Conservation (phyloP, 495 filamentous ascomycete genomes). For the Viridothelium virens region DNA sequence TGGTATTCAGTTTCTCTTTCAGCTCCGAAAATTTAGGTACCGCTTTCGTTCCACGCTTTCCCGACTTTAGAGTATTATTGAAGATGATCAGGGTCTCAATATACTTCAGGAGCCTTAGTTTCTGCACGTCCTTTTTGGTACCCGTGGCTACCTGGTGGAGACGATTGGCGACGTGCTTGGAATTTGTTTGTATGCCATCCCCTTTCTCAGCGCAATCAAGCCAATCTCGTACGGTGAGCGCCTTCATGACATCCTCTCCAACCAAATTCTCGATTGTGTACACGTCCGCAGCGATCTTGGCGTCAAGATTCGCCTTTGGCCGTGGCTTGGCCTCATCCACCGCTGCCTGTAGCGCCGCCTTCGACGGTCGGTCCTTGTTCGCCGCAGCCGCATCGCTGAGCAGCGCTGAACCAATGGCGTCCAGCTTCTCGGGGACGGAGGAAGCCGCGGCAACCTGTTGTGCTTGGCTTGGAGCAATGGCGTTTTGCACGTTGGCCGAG, state of each 20-base stretch:
- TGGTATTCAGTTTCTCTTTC: conserved; percentile 41
- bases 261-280: conserved; percentile 68
- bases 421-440: conserved; percentile 8
- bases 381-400: conserved; percentile 37
- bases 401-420: conserved; percentile 13
- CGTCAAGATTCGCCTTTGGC: conserved; percentile 65
- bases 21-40: conserved; percentile 45
- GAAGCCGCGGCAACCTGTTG: conserved; percentile 23
- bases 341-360: conserved; percentile 55
- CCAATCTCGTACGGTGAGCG: conserved; percentile 67
- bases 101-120: conserved; percentile 59
- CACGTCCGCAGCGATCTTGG: conserved; percentile 67
- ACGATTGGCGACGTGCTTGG: neutral
- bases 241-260: conserved; percentile 49
- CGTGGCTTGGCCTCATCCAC: conserved; percentile 67
- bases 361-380: conserved; percentile 49
- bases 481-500: conserved; percentile 66
- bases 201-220: conserved; percentile 42
- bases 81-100: conserved; percentile 60
- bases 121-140: conserved; percentile 41
- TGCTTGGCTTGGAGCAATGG: conserved; percentile 41
- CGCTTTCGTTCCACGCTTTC: conserved; percentile 29
- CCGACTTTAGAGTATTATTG: conserved; percentile 39
- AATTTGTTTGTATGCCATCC: neutral
- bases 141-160: neutral